These are phyloP conservation scores for Epichloe gansuensis DNA, from an alignment of 2,329 filamentous ascomycete species.

Conservation along the genomic window DNA sequence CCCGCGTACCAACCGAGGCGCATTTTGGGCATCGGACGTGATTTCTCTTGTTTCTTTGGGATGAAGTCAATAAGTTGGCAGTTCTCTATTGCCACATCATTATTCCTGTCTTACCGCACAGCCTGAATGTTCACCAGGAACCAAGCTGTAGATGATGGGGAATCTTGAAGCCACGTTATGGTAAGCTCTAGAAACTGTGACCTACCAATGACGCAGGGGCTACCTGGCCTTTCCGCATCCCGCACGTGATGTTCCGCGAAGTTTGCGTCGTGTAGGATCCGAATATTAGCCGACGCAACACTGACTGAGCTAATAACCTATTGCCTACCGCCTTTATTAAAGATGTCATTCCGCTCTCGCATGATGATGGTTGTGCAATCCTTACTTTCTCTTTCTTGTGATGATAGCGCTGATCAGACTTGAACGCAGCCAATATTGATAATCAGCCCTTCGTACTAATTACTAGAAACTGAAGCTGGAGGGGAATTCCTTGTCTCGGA, in stretches of 20 bases:
- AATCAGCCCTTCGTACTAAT: no score
- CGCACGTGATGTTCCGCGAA: constrained; percentile 2
- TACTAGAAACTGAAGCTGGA: no score
- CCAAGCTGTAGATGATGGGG: neutral
- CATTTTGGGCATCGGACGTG: constrained; percentile 31
- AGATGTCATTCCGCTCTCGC: no score
- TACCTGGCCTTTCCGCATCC: neutral
- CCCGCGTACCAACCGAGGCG: constrained; percentile 47
- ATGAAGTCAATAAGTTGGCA: neutral
- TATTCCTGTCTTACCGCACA: neutral
- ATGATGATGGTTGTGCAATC: no score
- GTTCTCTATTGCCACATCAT: constrained; percentile 3
- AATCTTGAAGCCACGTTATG: constrained; percentile 6
- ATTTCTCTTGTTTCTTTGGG: neutral
- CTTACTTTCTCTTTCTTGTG: no score
- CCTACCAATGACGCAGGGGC: constrained; percentile 1
- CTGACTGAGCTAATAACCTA: no score
- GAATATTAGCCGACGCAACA: neutral
- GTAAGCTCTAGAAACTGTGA: neutral
- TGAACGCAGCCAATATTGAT: no score
- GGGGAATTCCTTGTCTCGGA: no score
- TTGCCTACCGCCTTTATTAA: no score
- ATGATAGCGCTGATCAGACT: no score
- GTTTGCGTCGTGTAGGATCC: neutral
- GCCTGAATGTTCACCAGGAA: neutral